Base-by-base conservation (phyloP, 306 rosid genomes). In the Geum urbanum region DNA sequence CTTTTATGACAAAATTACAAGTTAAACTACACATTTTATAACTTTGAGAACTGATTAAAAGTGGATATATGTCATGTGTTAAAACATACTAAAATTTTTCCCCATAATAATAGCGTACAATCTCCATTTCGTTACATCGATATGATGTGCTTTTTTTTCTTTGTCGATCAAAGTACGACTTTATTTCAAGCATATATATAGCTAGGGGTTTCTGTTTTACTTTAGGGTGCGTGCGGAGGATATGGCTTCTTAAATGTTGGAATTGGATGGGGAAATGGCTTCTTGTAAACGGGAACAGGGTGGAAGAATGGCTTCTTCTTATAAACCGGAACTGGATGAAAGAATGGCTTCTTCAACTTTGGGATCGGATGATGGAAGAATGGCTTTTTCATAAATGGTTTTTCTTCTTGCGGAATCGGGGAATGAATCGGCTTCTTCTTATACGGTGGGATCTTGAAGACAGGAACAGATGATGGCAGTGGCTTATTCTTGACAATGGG, bases 251-350 rank as follows among this genome's bases (percentile, higher is more conserved):
- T 72, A 13, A 41, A 2, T 4, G 44, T 6, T 13, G 76, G 76
- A 41, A 66, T 5, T 35, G 78, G 63, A 32, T 24, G 50, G 20
- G 24, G 27, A 16, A 58, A 6, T 0, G 58, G 78, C 64, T 63
- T 79, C 56, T 55, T 74, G 57, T n/a, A 63, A n/a, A 44, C 13
- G 14, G 79, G 79, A 18, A 39, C 50, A 32, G 61, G 78, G 8
- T 18, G 41, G 0, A 49, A 55, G 13, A 55, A 7, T n/a, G 72
- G 60, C n/a, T n/a, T n/a, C n/a, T 50, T 67, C 72, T 67, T 66
- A 46, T 16, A 32, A 12, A 73, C n/a, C 22, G 79, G 79, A 27
- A 40, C 40, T 32, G 62, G 78, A 16, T 40, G 41, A 0, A 67
- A 55, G 16, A 45, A n/a, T 9, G 72, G 77, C 63, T 53, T 55